Evolutionary conservation across 2,329 filamentous ascomycete species (phyloP).

Genomic region (Pseudomassariella vexata): DNA sequence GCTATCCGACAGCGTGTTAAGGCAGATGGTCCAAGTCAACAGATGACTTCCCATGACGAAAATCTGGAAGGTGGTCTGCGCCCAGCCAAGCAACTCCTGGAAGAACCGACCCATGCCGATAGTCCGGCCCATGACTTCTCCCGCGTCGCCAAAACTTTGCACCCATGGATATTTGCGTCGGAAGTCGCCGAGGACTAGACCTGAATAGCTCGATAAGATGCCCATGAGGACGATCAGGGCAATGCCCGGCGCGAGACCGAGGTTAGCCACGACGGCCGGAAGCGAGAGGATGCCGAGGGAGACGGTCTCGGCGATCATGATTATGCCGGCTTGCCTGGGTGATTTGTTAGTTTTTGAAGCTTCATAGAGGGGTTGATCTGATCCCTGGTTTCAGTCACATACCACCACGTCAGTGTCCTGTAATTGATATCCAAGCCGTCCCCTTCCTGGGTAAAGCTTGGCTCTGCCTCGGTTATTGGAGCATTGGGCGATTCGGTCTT

Average conservation of each 20-base stretch:
- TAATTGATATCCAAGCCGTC: slow-evolving; percentile 24
- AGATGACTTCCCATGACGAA: slow-evolving; percentile 67
- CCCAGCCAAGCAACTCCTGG: slow-evolving; percentile 53
- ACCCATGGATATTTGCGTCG: slow-evolving; percentile 65
- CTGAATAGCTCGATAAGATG: slow-evolving; percentile 60
- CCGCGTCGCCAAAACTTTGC: slow-evolving; percentile 60
- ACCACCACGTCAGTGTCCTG: slow-evolving; percentile 33
- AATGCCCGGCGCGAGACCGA: slow-evolving; percentile 68
- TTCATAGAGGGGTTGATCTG: too few relatives aligned
- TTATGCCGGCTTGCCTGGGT: slow-evolving; percentile 37
- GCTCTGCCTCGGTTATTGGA: slow-evolving; percentile 5
- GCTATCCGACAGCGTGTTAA: slow-evolving; percentile 57
- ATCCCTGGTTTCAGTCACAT: too few relatives aligned
- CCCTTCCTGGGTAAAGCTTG: slow-evolving; percentile 9
- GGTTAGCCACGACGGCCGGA: slow-evolving; percentile 65
- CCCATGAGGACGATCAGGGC: slow-evolving; percentile 63
- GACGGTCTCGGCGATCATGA: slow-evolving; percentile 38
- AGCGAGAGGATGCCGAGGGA: slow-evolving; percentile 61
- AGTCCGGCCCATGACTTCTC: slow-evolving; percentile 44
- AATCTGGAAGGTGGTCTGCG: slow-evolving; percentile 55
- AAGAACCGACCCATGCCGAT: slow-evolving; percentile 46
- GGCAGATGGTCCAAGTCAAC: slow-evolving; percentile 61
- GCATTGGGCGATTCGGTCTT: too few relatives aligned
- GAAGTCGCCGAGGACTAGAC: slow-evolving; percentile 58
- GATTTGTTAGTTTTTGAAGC: too few relatives aligned